These are phyloP conservation scores for Raffaelea albimanens DNA, from an alignment of 2,329 filamentous ascomycete genomes.

Conservation along the genomic window DNA sequence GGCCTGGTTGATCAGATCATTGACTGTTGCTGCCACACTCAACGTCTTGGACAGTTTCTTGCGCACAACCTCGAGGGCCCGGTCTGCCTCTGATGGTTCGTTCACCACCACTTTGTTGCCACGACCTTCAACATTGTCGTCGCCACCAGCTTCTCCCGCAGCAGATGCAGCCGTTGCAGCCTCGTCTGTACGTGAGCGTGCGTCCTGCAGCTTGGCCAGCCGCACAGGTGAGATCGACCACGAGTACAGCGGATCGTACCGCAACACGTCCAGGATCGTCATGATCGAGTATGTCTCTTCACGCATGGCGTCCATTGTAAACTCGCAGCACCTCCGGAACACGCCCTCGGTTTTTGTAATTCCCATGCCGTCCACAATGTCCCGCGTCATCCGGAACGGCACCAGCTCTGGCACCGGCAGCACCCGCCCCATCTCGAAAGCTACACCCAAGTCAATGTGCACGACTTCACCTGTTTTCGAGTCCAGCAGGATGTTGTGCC, in stretches of 20 bases:
- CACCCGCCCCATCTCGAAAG: conserved; percentile 94
- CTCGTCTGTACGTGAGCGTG: conserved; percentile 33
- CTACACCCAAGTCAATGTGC: conserved; percentile 93
- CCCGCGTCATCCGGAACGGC: conserved; percentile 86
- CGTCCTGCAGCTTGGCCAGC: conserved; percentile 55
- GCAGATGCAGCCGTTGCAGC: conserved; percentile 19
- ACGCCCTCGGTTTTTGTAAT: conserved; percentile 92
- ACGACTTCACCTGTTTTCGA: conserved; percentile 84
- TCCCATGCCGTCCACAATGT: conserved; percentile 95
- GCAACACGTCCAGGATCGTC: conserved; percentile 93
- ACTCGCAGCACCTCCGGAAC: conserved; percentile 96
- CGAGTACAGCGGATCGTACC: conserved; percentile 94
- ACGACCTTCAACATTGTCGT: conserved; percentile 21
- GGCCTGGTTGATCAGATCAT: conserved; percentile 92
- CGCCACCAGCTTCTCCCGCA: conserved; percentile 14
- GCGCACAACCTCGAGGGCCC: conserved; percentile 83
- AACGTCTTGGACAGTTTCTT: conserved; percentile 94
- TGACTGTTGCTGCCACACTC: conserved; percentile 91
- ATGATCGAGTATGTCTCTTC: conserved; percentile 96
- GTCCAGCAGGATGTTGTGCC: conserved; percentile 93
- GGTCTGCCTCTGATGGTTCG: conserved; percentile 68
- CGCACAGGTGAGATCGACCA: conserved; percentile 78
- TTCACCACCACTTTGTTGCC: conserved; percentile 32
- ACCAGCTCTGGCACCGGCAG: conserved; percentile 91
- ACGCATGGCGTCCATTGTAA: conserved; percentile 88